Evolutionary conservation across 768 basidiomycete genomes (phyloP).

Genomic region (Mycena venus): DNA sequence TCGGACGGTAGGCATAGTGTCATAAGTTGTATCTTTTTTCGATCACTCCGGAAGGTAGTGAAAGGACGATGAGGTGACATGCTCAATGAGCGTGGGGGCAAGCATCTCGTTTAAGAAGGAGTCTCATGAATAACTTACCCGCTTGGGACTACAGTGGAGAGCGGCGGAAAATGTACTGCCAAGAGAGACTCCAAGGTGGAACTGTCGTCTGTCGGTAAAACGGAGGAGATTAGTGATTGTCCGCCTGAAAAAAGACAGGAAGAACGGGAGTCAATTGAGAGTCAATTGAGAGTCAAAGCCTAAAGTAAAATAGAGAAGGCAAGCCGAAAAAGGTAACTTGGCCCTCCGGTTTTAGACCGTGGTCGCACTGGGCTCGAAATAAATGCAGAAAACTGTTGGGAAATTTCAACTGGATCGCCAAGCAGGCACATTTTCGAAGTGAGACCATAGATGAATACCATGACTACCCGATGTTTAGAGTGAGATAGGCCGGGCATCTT

Average conservation of each 20-base stretch:
- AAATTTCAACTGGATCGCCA: background rate
- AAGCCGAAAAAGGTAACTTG: background rate
- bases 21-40: background rate
- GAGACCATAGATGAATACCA: background rate
- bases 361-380: background rate
- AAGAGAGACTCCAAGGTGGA: background rate
- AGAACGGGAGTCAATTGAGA: background rate
- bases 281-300: background rate
- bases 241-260: background rate
- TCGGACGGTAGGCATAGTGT: conserved; percentile 7
- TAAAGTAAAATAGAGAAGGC: background rate
- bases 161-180: background rate
- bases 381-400: background rate
- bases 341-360: background rate
- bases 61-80: background rate
- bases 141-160: background rate
- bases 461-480: background rate
- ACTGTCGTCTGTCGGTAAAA: background rate
- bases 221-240: background rate
- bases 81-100: conserved; percentile 4
- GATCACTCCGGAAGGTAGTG: background rate
- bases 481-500: background rate
- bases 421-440: background rate
- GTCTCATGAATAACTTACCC: background rate
- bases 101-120: background rate